A percentile compares a stretch with the other conserved stretches of the same genome.
Evolutionary conservation across 1,284 basidiomycete species (phyloP).

Genomic region (Cutaneotrichosporon daszewskae): DNA sequence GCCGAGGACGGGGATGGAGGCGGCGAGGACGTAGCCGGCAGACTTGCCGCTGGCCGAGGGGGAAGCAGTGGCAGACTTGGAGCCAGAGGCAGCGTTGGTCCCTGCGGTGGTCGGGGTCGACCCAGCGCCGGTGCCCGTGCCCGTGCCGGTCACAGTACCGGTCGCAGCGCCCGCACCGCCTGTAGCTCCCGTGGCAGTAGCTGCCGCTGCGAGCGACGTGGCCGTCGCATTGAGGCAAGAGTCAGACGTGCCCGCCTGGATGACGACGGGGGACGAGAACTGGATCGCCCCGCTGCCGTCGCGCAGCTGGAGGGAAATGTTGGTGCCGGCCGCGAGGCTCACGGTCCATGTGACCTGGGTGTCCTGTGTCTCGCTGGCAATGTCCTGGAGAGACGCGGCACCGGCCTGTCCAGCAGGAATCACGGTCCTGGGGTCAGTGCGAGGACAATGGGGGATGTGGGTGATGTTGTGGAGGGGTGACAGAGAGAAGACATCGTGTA

Average conservation of each 20-base stretch:
- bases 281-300: constrained; percentile 51
- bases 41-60: background rate
- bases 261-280: constrained; percentile 57
- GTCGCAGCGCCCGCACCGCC: constrained; percentile 1
- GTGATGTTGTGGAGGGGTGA: background rate
- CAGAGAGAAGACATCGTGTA: background rate
- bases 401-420: constrained; percentile 63
- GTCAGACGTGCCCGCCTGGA: constrained; percentile 50
- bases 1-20: constrained; percentile 3
- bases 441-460: background rate
- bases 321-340: constrained; percentile 53
- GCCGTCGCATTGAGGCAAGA: constrained; percentile 21
- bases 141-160: too few relatives aligned
- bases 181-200: background rate
- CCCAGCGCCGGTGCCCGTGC: background rate
- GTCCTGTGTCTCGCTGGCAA: constrained; percentile 27
- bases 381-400: constrained; percentile 55
- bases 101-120: background rate
- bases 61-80: background rate
- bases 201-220: constrained; percentile 2
- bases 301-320: constrained; percentile 34
- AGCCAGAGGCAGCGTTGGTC: background rate
- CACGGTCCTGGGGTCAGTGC: constrained; percentile 42
- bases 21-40: background rate
- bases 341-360: constrained; percentile 60